These are phyloP conservation scores for Casuarina equisetifolia DNA, from an alignment of 306 rosid genomes.

Conservation along the genomic window DNA sequence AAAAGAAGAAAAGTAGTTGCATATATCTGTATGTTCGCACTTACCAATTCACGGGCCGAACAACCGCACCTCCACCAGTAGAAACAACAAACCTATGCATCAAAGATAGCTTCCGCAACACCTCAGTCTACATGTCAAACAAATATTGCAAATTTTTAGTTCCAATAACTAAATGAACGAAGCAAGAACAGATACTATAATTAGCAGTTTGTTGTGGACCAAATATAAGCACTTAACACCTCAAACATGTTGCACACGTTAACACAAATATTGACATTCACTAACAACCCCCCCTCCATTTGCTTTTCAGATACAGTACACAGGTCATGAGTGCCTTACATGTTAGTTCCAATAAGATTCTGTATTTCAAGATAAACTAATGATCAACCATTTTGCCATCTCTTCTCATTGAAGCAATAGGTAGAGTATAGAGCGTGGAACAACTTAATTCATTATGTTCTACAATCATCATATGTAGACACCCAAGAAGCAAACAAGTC, in stretches of 20 bases:
- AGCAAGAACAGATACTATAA: neutral
- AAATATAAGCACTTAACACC: neutral
- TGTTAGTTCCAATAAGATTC: neutral
- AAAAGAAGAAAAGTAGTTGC: conserved; percentile 6
- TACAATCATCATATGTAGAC: neutral
- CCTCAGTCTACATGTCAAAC: conserved; percentile 63
- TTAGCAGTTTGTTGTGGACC: neutral
- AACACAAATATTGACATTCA: neutral
- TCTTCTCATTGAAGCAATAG: too few relatives aligned
- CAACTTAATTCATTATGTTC: neutral
- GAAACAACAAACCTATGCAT: conserved; percentile 69
- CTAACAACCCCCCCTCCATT: neutral
- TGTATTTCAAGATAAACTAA: too few relatives aligned
- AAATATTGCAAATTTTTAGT: conserved; percentile 10
- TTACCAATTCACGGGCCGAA: conserved; percentile 86
- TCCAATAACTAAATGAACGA: conserved; percentile 8
- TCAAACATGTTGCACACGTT: neutral
- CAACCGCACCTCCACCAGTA: conserved; percentile 96
- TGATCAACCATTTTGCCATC: too few relatives aligned
- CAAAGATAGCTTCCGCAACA: conserved; percentile 59
- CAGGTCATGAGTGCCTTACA: neutral
- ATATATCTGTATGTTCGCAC: conserved; percentile 9
- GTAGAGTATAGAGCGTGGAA: too few relatives aligned
- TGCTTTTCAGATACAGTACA: neutral
- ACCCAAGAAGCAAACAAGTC: neutral